Conservation (phyloP, 73 alveolate species). For the Paramecium bursaria region DNA sequence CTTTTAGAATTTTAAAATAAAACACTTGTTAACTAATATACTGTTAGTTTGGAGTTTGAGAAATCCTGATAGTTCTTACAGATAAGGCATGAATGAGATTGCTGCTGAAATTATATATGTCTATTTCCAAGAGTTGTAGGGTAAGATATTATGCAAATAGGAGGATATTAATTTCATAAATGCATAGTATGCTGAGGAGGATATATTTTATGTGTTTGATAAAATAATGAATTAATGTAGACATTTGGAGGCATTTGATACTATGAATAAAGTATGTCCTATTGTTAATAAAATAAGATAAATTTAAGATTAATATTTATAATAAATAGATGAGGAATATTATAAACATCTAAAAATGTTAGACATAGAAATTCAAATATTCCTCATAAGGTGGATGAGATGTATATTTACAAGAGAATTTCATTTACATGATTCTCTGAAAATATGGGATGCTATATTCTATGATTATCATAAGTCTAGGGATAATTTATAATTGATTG, state of each 20-base stretch:
- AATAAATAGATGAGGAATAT: slow-evolving; percentile 29
- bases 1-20: slow-evolving; percentile 53
- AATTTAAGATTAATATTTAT: slow-evolving; percentile 50
- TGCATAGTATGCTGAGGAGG: slow-evolving; percentile 68
- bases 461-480: slow-evolving; percentile 51
- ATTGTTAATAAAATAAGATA: slow-evolving; percentile 36
- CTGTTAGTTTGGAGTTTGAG: slow-evolving; percentile 61
- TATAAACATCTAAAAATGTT: slow-evolving; percentile 57
- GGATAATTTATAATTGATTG: slow-evolving; percentile 46
- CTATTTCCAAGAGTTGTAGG: slow-evolving; percentile 53
- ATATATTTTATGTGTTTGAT: slow-evolving; percentile 42
- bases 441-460: slow-evolving; percentile 69
- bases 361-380: slow-evolving; percentile 55
- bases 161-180: not conserved
- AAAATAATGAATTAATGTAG: slow-evolving; percentile 58
- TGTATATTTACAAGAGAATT: slow-evolving; percentile 68
- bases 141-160: not conserved
- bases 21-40: slow-evolving; percentile 34
- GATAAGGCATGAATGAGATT: slow-evolving; percentile 71
- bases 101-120: slow-evolving; percentile 62
- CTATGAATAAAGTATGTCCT: slow-evolving; percentile 28
- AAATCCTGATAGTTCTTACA: slow-evolving; percentile 62
- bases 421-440: slow-evolving; percentile 65
- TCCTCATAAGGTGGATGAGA: slow-evolving; percentile 66
- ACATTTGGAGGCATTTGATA: slow-evolving; percentile 63